Conservation (phyloP, 2,329 filamentous ascomycete species). For the Colletotrichum karsti region DNA sequence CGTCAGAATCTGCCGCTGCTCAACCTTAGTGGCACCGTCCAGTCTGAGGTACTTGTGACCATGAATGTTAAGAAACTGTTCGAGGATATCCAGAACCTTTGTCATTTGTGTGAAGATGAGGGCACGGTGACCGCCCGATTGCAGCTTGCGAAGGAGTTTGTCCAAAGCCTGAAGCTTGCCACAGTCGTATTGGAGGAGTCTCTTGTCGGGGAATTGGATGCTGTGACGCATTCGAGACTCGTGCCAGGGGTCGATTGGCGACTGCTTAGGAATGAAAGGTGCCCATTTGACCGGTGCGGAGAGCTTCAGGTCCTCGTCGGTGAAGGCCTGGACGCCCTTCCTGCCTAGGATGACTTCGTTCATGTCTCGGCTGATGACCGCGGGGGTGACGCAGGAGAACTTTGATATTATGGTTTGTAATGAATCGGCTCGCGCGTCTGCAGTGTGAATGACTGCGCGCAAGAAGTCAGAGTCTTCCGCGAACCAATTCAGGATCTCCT, state of each 20-base stretch:
- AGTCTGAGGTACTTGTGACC: conserved; percentile 96
- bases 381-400: conserved; percentile 92
- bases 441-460: conserved; percentile 74
- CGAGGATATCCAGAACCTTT: conserved; percentile 95
- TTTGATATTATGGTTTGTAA: conserved; percentile 82
- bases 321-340: conserved; percentile 64
- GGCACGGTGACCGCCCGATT: conserved; percentile 89
- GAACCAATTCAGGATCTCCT: conserved; percentile 77
- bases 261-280: conserved; percentile 64
- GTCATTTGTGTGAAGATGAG: conserved; percentile 99
- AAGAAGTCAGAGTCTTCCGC: conserved; percentile 73
- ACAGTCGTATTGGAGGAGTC: conserved; percentile 96
- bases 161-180: conserved; percentile 94
- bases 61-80: conserved; percentile 97
- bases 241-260: conserved; percentile 84
- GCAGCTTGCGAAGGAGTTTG: conserved; percentile 83
- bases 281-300: conserved; percentile 64
- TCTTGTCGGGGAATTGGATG: conserved; percentile 96
- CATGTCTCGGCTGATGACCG: conserved; percentile 84
- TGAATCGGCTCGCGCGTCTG: conserved; percentile 75
- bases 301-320: conserved; percentile 63
- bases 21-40: conserved; percentile 95
- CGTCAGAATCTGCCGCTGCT: conserved; percentile 93
- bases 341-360: conserved; percentile 72
- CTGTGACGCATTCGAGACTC: conserved; percentile 91